phyloP scores from a whole-genome alignment of 176 grass and related monocot genomes.

The Eleusine coracana region DNA sequence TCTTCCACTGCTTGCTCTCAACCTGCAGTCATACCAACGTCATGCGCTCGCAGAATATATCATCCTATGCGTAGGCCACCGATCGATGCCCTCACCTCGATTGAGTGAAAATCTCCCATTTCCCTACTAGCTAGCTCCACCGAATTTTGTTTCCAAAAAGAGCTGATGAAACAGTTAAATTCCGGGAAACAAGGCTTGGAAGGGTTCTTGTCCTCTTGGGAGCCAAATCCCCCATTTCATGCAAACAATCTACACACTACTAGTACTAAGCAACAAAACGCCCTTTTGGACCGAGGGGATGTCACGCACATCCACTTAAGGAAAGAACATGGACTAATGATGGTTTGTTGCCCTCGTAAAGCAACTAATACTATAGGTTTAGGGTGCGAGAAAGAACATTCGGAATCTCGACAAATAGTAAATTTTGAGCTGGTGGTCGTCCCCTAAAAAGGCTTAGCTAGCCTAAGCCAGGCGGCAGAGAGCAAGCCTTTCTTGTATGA shows the following conservation, averaged over 20 bases:
- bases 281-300: slow-evolving; percentile 17
- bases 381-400: slow-evolving; percentile 41
- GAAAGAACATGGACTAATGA: slow-evolving; percentile 59
- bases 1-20: neutral
- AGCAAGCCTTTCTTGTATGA: slow-evolving; percentile 43
- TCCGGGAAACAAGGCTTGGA: slow-evolving; percentile 59
- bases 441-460: slow-evolving; percentile 41
- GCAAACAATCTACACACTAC: neutral
- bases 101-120: neutral
- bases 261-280: too few relatives aligned
- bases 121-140: neutral
- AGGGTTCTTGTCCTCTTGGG: slow-evolving; percentile 35
- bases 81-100: neutral
- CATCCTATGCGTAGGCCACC: slow-evolving; percentile 8
- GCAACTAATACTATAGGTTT: neutral
- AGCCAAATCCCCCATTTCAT: slow-evolving; percentile 60
- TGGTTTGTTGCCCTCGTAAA: slow-evolving; percentile 36
- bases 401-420: slow-evolving; percentile 68
- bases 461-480: slow-evolving; percentile 36
- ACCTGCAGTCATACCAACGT: neutral
- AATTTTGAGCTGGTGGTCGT: neutral
- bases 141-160: slow-evolving; percentile 21
- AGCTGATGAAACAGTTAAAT: slow-evolving; percentile 24
- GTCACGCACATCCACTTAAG: slow-evolving; percentile 19
- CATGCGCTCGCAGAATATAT: slow-evolving; percentile 17